Conservation (phyloP, 1,139 yeast species). For the Suhomyces bokatorum region DNA sequence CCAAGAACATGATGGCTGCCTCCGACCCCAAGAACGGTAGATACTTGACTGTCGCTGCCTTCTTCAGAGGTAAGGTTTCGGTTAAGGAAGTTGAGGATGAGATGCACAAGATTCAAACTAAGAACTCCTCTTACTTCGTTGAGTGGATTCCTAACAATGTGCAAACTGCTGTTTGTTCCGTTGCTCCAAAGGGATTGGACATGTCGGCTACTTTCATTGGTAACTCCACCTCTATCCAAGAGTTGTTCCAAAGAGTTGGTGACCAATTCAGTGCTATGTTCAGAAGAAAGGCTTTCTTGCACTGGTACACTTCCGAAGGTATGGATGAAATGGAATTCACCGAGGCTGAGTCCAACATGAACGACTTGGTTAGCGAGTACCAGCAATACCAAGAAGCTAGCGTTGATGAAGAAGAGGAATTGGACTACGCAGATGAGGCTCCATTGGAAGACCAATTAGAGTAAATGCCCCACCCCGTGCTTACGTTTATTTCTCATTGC, state of each 20-base stretch:
- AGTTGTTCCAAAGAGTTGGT: conserved; percentile 84
- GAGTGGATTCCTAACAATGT: conserved; percentile 98
- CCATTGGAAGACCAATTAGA: conserved; percentile 58
- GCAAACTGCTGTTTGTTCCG: conserved; percentile 89
- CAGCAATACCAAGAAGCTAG: conserved; percentile 90
- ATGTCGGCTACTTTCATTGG: conserved; percentile 93
- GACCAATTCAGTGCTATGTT: conserved; percentile 91
- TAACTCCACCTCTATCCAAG: conserved; percentile 90
- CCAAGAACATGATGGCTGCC: conserved; percentile 95
- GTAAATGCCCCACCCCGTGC: conserved; percentile 19
- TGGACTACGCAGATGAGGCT: conserved; percentile 67
- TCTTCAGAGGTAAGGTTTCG: conserved; percentile 90
- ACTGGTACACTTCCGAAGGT: conserved; percentile 94
- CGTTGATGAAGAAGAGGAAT: conserved; percentile 69
- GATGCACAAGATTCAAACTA: conserved; percentile 81
- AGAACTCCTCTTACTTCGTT: conserved; percentile 79
- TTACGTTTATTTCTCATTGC: conserved; percentile 16
- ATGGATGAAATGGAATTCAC: conserved; percentile 94
- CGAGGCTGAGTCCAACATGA: conserved; percentile 84
- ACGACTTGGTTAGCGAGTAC: conserved; percentile 83
- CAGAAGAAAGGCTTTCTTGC: conserved; percentile 91
- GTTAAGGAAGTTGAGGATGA: conserved; percentile 93
- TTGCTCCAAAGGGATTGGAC: conserved; percentile 81
- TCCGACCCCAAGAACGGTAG: conserved; percentile 89
- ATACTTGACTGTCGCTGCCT: conserved; percentile 91